Evolutionary conservation across 148 eudicot genomes (phyloP), one percentile per base, ranked within the genome.

Genomic region (Nepenthes mirabilis): DNA sequence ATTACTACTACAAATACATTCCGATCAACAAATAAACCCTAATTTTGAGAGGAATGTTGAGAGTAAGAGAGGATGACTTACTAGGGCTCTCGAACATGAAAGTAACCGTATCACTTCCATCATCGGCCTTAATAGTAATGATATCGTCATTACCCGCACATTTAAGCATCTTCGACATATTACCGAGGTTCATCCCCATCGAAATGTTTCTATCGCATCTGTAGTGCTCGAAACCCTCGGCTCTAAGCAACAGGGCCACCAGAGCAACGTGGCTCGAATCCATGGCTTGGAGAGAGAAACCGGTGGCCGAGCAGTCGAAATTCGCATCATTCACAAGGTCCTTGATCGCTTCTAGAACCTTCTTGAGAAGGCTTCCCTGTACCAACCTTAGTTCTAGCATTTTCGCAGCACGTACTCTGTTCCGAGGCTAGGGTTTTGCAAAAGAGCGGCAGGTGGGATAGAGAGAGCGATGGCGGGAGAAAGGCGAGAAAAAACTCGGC

Each of bases 21-120:
- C 45, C 45, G 6, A 40, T 40, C 10, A 1, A 36, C 33, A 9
- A 59, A 59, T 50, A 12, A 33, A 35, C 11, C 64, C 53, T 36
- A 57, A 69, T 52, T n/a, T 49, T 49, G 6, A 8, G 45, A 40
- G 4, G 45, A 40, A 40, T 12, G 11, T 10, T 5, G 10, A 49
- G 14, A 49, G 14, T 2, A 11, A 49, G n/a, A 49, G 12, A 11
- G 14, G 3, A 3, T 0, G n/a, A 68, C 90, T 74, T 72, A 90
- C 97, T 90, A 35, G 97, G 97, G 43, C 85, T 79, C 37, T 90
- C 97, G 54, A 90, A 90, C 97, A 90, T 90, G 75, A 90, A 90
- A 34, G 97, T 90, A 40, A 90, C 91, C 6, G 97, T 90, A 52
- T 87, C 97, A 52, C 95, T 79, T 0, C 97, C 97, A 66, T 90